phyloP scores from a whole-genome alignment of 2,329 filamentous ascomycete genomes.

The Fusarium mundagurra region DNA sequence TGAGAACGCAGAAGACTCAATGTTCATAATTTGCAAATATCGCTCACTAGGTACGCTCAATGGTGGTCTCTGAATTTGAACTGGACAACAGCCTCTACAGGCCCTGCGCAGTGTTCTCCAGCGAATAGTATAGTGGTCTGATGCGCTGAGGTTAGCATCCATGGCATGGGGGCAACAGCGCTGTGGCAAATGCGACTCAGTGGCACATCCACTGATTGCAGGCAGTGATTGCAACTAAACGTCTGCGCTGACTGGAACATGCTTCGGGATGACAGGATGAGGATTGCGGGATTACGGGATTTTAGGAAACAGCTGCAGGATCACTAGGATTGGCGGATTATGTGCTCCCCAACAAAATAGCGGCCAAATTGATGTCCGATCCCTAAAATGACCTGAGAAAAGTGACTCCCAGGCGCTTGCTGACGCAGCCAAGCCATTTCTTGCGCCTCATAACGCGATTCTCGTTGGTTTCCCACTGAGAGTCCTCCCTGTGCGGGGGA shows the following conservation, averaged over 20 bases:
- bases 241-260: too few relatives aligned
- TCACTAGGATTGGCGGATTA: neutral
- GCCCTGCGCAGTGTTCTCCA: neutral
- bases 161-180: neutral
- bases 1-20: neutral
- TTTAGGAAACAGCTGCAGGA: neutral
- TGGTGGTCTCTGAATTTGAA: neutral
- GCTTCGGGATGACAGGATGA: neutral
- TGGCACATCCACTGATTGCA: neutral
- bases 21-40: neutral
- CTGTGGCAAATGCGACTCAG: neutral
- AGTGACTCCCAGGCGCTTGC: neutral
- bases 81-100: neutral
- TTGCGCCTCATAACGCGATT: neutral
- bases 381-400: neutral
- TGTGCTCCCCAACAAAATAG: neutral
- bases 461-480: neutral
- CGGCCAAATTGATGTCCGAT: neutral
- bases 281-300: neutral
- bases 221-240: too few relatives aligned
- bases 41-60: neutral
- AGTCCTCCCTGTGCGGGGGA: neutral
- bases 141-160: neutral
- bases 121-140: neutral
- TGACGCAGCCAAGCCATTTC: neutral